Base-by-base conservation (phyloP, 106 monocot genomes). In the Phalaenopsis equestris region DNA sequence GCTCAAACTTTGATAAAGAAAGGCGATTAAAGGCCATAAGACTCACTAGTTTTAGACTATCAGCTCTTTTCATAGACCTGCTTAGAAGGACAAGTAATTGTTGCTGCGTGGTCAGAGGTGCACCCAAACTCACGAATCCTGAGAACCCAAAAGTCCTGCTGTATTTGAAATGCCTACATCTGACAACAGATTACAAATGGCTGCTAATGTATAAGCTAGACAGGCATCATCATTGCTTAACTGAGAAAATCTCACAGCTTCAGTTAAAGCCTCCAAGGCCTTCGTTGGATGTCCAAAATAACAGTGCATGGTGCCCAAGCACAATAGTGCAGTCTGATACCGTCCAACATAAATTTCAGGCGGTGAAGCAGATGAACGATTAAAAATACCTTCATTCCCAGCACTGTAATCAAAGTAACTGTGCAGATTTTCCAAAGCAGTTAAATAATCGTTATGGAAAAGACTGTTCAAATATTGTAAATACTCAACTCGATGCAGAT, bases 341-440 rank as follows among this genome's bases (percentile, higher is more conserved):
- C 91, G 89, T 46, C 98, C 98, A 30, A 90, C 23, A 61, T 77
- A 56, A 74, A 88, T 84, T 43, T 86, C 91, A 72, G 87, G 61
- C 3, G 75, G 73, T 77, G 87, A 80, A 61, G 75, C 78, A 78
- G 87, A 83, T 39, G 87, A 87, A 80, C 88, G 89, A 47, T 80
- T 90, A 82, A 92, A 94, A 45, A 91, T 55, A 57, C 93, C 94
- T 81, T 91, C 91, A 86, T 89, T 87, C 86, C 97, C 97, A 84
- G 94, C 94, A 92, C 97, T 98, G 88, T 88, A 94, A 84, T 98
- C 97, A 88, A 90, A 98, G 85, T 90, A 98, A 79, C 86, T 48
- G 55, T 94, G 97, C 70, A 98, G 89, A 77, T 89, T 92, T 42
- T 98, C 94, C 80, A 90, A 12, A 73, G 97, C 87, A 82, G 84